Conservation (phyloP, 1,284 basidiomycete genomes). For the Prillingera fragicola region DNA sequence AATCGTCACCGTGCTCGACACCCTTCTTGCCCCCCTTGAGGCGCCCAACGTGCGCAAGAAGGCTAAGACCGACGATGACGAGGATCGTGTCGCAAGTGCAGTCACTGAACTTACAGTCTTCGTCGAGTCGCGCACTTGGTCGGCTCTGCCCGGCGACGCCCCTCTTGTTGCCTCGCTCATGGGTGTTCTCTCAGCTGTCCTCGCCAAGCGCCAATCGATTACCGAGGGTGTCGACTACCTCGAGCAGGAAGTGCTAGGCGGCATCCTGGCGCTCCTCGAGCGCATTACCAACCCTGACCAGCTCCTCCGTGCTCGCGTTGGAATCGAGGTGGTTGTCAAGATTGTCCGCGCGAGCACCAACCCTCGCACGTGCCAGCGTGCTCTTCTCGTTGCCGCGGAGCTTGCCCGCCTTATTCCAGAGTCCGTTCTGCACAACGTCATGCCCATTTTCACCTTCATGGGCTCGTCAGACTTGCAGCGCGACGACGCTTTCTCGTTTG, state of each 20-base stretch:
- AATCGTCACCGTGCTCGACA: conserved; percentile 24
- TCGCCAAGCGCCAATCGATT: conserved; percentile 51
- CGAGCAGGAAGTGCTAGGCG: conserved; percentile 80
- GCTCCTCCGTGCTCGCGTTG: conserved; percentile 44
- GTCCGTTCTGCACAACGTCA: conserved; percentile 86
- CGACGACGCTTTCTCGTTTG: conserved; percentile 92
- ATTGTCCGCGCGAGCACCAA: conserved; percentile 81
- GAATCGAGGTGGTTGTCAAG: conserved; percentile 75
- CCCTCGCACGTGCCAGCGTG: conserved; percentile 91
- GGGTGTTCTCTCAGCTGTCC: conserved; percentile 64
- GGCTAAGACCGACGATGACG: conserved; percentile 26
- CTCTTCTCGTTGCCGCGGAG: conserved; percentile 79
- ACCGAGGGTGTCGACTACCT: conserved; percentile 65
- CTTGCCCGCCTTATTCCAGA: conserved; percentile 81
- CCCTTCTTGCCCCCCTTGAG: conserved; percentile 29
- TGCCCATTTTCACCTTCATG: conserved; percentile 99
- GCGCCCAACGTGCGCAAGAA: conserved; percentile 30
- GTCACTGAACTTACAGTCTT: conserved; percentile 59
- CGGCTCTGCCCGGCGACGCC: conserved; percentile 60
- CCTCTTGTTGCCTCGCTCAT: conserved; percentile 68
- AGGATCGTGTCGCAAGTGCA: conserved; percentile 24
- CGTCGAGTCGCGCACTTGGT: conserved; percentile 65
- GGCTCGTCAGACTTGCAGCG: conserved; percentile 92
- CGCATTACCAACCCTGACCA: conserved; percentile 51
- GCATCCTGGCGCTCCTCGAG: conserved; percentile 64